Evolutionary conservation across 257 asterid species (phyloP).

Genomic region (Plantago ovata): DNA sequence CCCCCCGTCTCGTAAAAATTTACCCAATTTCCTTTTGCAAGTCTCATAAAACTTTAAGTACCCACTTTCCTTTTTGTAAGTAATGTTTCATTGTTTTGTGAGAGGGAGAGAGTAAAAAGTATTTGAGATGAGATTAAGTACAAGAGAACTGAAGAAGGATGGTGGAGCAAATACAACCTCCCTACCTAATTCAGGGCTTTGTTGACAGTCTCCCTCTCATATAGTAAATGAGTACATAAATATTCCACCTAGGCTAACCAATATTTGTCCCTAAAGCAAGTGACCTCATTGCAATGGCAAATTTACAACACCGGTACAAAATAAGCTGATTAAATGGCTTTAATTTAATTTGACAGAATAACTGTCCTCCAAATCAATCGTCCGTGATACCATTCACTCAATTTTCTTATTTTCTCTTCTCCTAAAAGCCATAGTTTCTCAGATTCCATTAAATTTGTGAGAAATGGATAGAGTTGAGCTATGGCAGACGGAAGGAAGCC

Average conservation of each 20-base stretch:
- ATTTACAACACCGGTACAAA: too few species aligned
- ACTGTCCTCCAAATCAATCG: conserved; percentile 16
- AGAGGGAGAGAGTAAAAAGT: too few species aligned
- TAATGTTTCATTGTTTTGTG: too few species aligned
- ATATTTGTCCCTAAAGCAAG: too few species aligned
- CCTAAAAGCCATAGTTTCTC: not conserved
- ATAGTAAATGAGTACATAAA: too few species aligned
- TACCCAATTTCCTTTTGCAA: too few species aligned
- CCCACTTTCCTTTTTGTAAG: too few species aligned
- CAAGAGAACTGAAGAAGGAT: not conserved
- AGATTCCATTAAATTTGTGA: conserved; percentile 3
- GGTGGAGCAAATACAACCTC: not conserved
- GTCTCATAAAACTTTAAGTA: too few species aligned
- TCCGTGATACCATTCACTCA: not conserved
- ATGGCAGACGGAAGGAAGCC: conserved; percentile 3
- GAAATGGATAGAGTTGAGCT: conserved; percentile 11
- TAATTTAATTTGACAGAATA: not conserved
- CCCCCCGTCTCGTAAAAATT: too few species aligned
- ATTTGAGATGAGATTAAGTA: too few species aligned
- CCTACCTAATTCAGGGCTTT: not conserved
- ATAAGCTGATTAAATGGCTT: not conserved
- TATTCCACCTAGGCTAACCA: too few species aligned
- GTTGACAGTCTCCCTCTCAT: not conserved
- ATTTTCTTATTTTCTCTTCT: not conserved
- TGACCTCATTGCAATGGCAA: too few species aligned